Percentiles rank a stretch among this genome's conserved stretches.
Conservation (phyloP, 306 rosid genomes). For the Pachyrhizus erosus region DNA sequence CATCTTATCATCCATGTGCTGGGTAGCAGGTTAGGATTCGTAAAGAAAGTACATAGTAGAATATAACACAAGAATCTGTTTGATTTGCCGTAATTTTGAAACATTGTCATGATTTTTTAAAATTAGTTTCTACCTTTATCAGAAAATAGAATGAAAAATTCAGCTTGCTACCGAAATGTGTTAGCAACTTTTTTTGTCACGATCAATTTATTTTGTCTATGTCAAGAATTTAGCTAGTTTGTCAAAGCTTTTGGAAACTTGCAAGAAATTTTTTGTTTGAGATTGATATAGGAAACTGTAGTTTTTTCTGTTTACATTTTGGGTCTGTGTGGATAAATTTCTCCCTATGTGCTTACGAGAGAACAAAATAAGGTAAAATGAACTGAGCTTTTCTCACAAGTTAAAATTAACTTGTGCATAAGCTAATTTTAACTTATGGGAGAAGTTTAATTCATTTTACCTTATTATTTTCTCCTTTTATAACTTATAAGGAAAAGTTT, state of each 20-base stretch:
- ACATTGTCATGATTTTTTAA: not conserved
- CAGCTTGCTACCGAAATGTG: constrained; percentile 21
- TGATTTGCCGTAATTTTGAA: not conserved
- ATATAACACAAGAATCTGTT: constrained; percentile 3
- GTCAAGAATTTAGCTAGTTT: constrained; percentile 21
- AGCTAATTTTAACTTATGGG: not conserved
- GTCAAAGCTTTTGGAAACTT: constrained; percentile 28
- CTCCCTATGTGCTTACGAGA: not conserved
- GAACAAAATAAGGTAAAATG: not conserved
- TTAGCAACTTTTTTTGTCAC: constrained; percentile 5
- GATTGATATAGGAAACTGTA: not conserved
- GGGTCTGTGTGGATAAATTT: not conserved
- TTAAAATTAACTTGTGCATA: not conserved
- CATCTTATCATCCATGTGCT: not conserved
- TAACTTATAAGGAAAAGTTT: not conserved
- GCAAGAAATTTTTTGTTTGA: constrained; percentile 25
- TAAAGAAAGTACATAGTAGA: constrained; percentile 4
- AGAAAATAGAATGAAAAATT: constrained; percentile 2
- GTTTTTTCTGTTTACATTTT: not conserved
- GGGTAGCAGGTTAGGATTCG: constrained; percentile 12
- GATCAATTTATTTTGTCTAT: not conserved
- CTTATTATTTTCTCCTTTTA: not conserved
- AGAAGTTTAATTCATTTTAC: not conserved
- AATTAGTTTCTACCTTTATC: constrained; percentile 33
- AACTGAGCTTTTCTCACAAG: not conserved